Conservation (phyloP, 176 grass and related monocot species). For the Aegilops tauschii region DNA sequence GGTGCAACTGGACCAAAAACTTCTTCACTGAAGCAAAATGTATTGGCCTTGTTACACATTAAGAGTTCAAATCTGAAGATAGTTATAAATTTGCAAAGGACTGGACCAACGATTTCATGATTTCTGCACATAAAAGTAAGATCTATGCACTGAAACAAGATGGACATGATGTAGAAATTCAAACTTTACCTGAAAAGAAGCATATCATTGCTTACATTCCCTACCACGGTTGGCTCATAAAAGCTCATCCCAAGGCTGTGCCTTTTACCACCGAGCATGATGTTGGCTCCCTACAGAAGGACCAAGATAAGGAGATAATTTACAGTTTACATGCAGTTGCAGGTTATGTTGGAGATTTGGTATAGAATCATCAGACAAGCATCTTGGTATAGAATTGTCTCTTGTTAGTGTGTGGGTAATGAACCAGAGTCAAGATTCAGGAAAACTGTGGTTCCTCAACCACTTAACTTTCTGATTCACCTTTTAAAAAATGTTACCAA, state of each 20-base stretch:
- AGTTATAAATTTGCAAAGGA: slow-evolving; percentile 1
- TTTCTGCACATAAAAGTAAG: slow-evolving; percentile 30
- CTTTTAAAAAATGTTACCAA: neutral
- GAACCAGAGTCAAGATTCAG: neutral
- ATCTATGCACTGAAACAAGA: slow-evolving; percentile 24
- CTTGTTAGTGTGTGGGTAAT: neutral
- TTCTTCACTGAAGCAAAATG: slow-evolving; percentile 72
- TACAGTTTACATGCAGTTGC: slow-evolving; percentile 13
- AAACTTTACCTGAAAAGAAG: slow-evolving; percentile 76
- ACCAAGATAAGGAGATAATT: neutral
- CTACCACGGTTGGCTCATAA: slow-evolving; percentile 93
- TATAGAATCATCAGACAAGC: neutral
- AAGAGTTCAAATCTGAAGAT: neutral
- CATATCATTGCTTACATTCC: slow-evolving; percentile 85
- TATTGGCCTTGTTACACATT: neutral
- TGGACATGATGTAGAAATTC: neutral
- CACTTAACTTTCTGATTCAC: neutral
- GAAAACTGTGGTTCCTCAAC: neutral
- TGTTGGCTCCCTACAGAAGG: slow-evolving; percentile 73
- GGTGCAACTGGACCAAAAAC: slow-evolving; percentile 97
- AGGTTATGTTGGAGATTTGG: neutral
- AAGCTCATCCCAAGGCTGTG: slow-evolving; percentile 89
- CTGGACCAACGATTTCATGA: neutral
- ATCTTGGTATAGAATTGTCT: neutral
- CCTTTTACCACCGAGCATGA: slow-evolving; percentile 87